These are phyloP conservation scores for Rhizophagus sp. DNA, from an alignment of 192 early-diverging fungal genomes.

Conservation along the genomic window DNA sequence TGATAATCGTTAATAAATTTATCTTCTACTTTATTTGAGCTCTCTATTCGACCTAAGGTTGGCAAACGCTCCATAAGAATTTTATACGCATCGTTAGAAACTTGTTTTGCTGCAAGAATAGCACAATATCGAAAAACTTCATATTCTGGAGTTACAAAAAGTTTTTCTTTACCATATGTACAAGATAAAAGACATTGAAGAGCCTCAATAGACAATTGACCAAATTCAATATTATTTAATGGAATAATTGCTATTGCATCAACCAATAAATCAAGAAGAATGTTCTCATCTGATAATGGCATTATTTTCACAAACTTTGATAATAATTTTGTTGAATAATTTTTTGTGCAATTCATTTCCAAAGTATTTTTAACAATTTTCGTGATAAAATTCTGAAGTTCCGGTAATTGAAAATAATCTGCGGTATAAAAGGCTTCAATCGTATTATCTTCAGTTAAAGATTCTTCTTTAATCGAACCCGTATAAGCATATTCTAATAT, in stretches of 20 bases:
- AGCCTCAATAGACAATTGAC: background rate
- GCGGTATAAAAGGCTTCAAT: background rate
- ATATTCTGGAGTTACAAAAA: slow-evolving; percentile 19
- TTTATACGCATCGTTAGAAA: background rate
- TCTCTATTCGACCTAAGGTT: background rate
- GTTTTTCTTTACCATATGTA: background rate
- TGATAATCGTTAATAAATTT: background rate
- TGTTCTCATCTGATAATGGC: too few relatives aligned
- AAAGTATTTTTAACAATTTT: background rate
- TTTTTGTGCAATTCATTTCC: background rate
- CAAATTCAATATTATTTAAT: too few relatives aligned
- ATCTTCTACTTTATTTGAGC: background rate
- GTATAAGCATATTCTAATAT: slow-evolving; percentile 14
- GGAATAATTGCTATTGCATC: too few relatives aligned
- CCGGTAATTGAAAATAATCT: slow-evolving; percentile 13
- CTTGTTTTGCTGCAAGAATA: background rate
- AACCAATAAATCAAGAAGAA: too few relatives aligned
- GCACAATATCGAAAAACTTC: background rate
- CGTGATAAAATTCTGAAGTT: background rate
- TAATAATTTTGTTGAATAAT: too few relatives aligned
- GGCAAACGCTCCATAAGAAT: background rate
- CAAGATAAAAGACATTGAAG: background rate
- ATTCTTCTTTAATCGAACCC: background rate
- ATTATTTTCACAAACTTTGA: background rate
- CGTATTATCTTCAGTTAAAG: background rate